These are phyloP conservation scores for Pythium brassicae DNA, from an alignment of 352 stramenopile species.

Conservation along the genomic window DNA sequence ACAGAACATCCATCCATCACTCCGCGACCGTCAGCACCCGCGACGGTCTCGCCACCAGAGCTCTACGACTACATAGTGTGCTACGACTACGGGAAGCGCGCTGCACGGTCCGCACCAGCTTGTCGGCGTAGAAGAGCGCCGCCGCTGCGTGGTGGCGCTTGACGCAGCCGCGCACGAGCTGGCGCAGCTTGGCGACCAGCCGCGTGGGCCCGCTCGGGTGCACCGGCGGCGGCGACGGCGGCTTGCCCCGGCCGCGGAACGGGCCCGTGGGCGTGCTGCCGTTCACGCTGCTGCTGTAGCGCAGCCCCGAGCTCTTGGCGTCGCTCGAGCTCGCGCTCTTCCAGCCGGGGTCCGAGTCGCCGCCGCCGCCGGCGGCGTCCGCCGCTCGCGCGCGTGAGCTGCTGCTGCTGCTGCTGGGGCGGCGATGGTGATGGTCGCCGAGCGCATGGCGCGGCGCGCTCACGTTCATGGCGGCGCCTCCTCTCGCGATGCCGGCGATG, in stretches of 20 bases:
- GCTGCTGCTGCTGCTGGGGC: too few relatives aligned
- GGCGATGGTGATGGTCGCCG: too few relatives aligned
- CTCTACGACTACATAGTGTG: too few relatives aligned
- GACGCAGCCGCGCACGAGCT: slow-evolving; percentile 40
- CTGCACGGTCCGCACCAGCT: slow-evolving; percentile 40
- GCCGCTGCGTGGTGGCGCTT: slow-evolving; percentile 44
- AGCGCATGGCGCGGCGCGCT: not conserved
- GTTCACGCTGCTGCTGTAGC: slow-evolving; percentile 16
- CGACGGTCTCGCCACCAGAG: too few relatives aligned
- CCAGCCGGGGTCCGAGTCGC: not conserved
- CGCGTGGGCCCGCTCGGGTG: slow-evolving; percentile 9
- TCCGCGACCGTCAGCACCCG: not conserved
- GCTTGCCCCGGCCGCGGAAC: not conserved
- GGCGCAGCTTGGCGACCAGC: slow-evolving; percentile 28
- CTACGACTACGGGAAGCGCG: too few relatives aligned
- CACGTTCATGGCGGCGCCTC: not conserved
- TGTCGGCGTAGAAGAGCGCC: slow-evolving; percentile 80
- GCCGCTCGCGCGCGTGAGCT: too few relatives aligned
- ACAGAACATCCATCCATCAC: not conserved
- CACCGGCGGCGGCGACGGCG: not conserved
- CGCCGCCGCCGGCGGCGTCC: slow-evolving; percentile 4
- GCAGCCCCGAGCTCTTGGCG: slow-evolving; percentile 10
- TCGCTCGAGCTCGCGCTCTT: slow-evolving; percentile 15
- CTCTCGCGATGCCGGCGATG: not conserved
- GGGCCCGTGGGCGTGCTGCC: slow-evolving; percentile 11